Conservation (phyloP, 768 basidiomycete genomes). For the Leccinum subgranulosum region DNA sequence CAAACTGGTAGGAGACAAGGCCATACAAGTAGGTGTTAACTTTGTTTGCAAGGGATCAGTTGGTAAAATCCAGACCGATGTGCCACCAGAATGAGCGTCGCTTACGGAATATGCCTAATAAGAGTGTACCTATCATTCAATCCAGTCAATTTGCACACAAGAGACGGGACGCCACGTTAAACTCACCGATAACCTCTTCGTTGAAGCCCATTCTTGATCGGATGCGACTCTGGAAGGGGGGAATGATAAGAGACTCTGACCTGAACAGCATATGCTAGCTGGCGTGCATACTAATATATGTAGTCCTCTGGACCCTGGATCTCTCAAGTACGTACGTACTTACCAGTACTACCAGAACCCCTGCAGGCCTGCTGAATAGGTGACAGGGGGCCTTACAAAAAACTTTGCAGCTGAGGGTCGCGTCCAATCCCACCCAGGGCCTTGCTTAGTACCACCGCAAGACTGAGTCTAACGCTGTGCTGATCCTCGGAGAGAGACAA, state of each 20-base stretch:
- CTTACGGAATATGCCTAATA: neutral
- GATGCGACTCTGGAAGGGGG: neutral
- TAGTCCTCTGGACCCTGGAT: neutral
- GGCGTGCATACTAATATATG: neutral
- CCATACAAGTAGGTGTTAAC: conserved; percentile 38
- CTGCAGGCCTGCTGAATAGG: neutral
- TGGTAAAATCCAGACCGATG: neutral
- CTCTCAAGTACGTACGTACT: neutral
- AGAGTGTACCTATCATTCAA: neutral
- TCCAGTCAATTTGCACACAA: neutral
- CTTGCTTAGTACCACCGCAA: no score
- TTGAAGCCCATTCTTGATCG: neutral
- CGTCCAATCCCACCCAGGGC: neutral
- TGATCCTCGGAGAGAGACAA: no score
- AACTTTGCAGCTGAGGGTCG: neutral
- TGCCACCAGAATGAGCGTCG: neutral
- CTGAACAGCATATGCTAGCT: neutral
- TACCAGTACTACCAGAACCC: neutral
- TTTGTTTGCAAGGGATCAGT: neutral
- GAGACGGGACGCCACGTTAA: neutral
- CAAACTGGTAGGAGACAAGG: conserved; percentile 42
- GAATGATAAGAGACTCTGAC: neutral
- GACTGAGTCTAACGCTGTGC: no score
- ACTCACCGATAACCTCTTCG: neutral
- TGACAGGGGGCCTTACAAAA: neutral